Percentiles rank a stretch among this genome's conserved stretches.
Conservation (phyloP, 331 rosid species). For the Phaseolus coccineus region DNA sequence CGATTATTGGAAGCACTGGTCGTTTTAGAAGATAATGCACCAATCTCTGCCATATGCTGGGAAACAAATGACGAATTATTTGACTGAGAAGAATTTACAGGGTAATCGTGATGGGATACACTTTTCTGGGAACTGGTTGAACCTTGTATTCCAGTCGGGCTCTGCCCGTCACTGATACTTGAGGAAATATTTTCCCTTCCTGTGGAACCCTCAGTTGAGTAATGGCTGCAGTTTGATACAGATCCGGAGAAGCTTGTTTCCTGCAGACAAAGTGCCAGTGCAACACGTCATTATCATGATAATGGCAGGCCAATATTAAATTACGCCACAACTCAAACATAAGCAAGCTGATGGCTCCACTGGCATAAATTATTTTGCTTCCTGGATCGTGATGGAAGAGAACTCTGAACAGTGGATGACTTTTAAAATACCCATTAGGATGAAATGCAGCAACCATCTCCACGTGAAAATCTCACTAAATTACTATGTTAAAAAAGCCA, state of each 20-base stretch:
- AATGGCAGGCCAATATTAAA: slow-evolving; percentile 40
- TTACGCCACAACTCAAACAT: slow-evolving; percentile 27
- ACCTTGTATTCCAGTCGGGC: slow-evolving; percentile 46
- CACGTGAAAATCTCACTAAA: slow-evolving; percentile 28
- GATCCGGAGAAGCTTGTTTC: slow-evolving; percentile 63
- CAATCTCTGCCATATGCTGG: slow-evolving; percentile 42
- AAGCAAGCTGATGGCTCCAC: slow-evolving; percentile 39
- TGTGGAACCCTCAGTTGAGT: slow-evolving; percentile 53
- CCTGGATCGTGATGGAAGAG: slow-evolving; percentile 14
- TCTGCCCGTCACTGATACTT: slow-evolving; percentile 43
- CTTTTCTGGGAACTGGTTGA: slow-evolving; percentile 55
- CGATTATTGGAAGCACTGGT: slow-evolving; percentile 51
- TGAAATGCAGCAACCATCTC: slow-evolving; percentile 28
- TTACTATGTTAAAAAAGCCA: neutral
- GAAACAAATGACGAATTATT: slow-evolving; percentile 55
- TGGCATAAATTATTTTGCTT: slow-evolving; percentile 33
- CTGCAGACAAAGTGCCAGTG: slow-evolving; percentile 57
- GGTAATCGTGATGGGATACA: slow-evolving; percentile 45
- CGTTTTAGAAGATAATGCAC: slow-evolving; percentile 42
- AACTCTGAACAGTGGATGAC: slow-evolving; percentile 12
- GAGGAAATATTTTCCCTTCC: slow-evolving; percentile 51
- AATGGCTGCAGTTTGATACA: slow-evolving; percentile 52
- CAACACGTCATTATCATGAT: slow-evolving; percentile 32
- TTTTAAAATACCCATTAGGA: slow-evolving; percentile 30
- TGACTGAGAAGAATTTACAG: slow-evolving; percentile 40